Base-by-base conservation (phyloP, 306 rosid species). In the Pyrus communis region DNA sequence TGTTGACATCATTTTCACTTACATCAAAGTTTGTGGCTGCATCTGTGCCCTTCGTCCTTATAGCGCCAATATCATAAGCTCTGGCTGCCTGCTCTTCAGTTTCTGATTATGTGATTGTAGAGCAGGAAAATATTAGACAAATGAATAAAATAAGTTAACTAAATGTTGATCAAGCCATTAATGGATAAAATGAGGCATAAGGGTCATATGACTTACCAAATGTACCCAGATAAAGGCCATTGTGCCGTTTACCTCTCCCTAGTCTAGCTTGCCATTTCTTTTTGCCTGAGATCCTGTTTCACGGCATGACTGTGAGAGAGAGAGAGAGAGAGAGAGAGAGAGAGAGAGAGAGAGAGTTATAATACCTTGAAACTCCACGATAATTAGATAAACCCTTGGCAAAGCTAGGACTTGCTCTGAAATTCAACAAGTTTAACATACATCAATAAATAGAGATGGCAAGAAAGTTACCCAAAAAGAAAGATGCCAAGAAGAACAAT, bases 321-420 rank as follows among this genome's bases (percentile, higher is more conserved):
- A 51, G 22, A n/a, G 43, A 30, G 11, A 30, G 46, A 43, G n/a
- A 55, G 28, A 33, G 7, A 33, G 35, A 33, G 35, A 33, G 7
- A 31, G 33, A 31, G 33, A 71, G 71, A 60, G 23, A 58, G 33
- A 23, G 11, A 3, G 27, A 4, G 7, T 25, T 25, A 60, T 28
- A 28, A 51, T 82, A 80, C 89, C 84, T 85, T 54, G 76, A 55
- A 65, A 85, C 84, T 77, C 89, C 89, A 59, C 76, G 84, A 72
- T 79, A 85, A 22, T 8, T 74, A 4, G 89, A 85, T 5, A 43
- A 7, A 12, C 82, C 82, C 33, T 74, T 78, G 28, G 85, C 49
- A 61, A 82, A 78, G 60, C 77, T 66, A 18, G 51, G 49, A 60
- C 85, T 70, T 3, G 30, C 74, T 23, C 85, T 82, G 82, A 73